Evolutionary conservation across 805 yeast genomes (phyloP).

Genomic region (Saturnispora zaruensis): DNA sequence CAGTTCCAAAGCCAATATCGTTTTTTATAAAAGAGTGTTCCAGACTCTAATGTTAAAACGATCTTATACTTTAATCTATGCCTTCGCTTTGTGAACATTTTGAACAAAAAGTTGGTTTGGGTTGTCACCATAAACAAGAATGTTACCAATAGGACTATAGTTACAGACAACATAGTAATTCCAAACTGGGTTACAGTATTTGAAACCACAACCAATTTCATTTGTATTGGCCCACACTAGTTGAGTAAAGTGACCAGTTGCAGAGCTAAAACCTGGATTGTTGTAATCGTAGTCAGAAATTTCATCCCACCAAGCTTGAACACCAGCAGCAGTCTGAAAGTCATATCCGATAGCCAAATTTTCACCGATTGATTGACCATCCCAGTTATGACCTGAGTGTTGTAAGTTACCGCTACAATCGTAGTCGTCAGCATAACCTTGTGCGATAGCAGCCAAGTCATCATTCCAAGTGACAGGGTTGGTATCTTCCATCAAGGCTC

Average conservation of each 20-base stretch:
- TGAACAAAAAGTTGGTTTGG: slow-evolving; percentile 16
- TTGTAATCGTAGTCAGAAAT: slow-evolving; percentile 42
- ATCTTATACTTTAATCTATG: neutral
- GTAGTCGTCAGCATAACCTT: slow-evolving; percentile 44
- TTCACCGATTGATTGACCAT: slow-evolving; percentile 52
- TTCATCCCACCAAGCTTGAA: slow-evolving; percentile 73
- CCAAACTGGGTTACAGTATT: slow-evolving; percentile 40
- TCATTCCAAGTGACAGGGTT: slow-evolving; percentile 47
- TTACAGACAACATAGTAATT: slow-evolving; percentile 64
- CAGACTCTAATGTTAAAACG: neutral
- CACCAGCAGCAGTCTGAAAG: slow-evolving; percentile 41
- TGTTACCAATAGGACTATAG: slow-evolving; percentile 68
- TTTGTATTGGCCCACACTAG: slow-evolving; percentile 62
- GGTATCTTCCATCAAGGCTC: slow-evolving; percentile 44
- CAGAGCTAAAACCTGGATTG: slow-evolving; percentile 36
- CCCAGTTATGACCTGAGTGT: slow-evolving; percentile 50
- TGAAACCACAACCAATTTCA: slow-evolving; percentile 64
- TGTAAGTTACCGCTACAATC: slow-evolving; percentile 47
- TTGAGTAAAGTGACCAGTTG: slow-evolving; percentile 78
- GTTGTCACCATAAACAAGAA: slow-evolving; percentile 8
- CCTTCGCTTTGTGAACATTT: slow-evolving; percentile 27
- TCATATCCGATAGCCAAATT: slow-evolving; percentile 71
- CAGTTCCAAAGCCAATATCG: neutral
- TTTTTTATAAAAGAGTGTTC: slow-evolving; percentile 1
- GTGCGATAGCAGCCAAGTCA: slow-evolving; percentile 46